Conservation (phyloP, 176 grass and related monocot species). For the Musa acuminata region DNA sequence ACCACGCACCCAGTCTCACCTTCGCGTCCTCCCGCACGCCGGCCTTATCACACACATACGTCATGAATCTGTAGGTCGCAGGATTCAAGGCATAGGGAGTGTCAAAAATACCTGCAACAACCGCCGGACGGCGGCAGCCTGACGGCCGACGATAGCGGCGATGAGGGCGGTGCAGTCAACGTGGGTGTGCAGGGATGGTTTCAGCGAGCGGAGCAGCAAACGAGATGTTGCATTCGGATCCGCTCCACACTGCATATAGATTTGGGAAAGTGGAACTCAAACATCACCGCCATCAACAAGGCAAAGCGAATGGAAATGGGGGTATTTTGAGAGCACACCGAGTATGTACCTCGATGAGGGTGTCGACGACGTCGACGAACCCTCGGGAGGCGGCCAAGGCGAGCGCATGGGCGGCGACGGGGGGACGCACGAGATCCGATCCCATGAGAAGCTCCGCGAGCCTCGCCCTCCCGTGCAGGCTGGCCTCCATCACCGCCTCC, state of each 20-base stretch:
- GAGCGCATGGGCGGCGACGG: slow-evolving; percentile 64
- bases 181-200: slow-evolving; percentile 74
- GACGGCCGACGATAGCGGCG: slow-evolving; percentile 80
- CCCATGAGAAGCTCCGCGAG: slow-evolving; percentile 66
- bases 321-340: no score
- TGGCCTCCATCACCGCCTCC: slow-evolving; percentile 89
- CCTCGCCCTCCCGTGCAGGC: slow-evolving; percentile 47
- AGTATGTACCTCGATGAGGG: slow-evolving; percentile 50
- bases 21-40: slow-evolving; percentile 61
- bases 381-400: slow-evolving; percentile 60
- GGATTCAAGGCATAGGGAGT: no score
- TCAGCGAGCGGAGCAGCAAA: slow-evolving; percentile 76
- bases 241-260: slow-evolving; percentile 49
- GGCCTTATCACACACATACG: slow-evolving; percentile 29
- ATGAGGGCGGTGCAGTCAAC: slow-evolving; percentile 81
- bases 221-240: slow-evolving; percentile 66
- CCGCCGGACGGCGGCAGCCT: slow-evolving; percentile 53
- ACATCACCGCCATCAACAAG: not conserved
- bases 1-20: slow-evolving; percentile 80
- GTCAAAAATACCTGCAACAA: slow-evolving; percentile 48
- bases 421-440: slow-evolving; percentile 73
- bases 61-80: not conserved
- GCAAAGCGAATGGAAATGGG: no score
- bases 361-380: slow-evolving; percentile 71
- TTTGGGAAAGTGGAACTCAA: not conserved